Conservation (phyloP, 495 filamentous ascomycete genomes). For the Penicillium crystallinum region DNA sequence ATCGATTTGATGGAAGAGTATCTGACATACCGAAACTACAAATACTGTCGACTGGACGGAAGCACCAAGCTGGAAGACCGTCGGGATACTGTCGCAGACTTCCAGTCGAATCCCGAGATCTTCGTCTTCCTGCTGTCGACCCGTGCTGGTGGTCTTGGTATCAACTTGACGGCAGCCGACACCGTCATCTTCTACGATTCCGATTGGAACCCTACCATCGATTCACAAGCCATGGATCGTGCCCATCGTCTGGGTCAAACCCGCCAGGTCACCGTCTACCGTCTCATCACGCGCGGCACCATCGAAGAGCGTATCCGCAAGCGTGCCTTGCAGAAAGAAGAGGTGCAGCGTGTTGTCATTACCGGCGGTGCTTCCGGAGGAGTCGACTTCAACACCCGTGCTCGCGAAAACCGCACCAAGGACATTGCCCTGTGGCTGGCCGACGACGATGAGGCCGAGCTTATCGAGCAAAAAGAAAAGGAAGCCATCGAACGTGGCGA, state of each 20-base stretch:
- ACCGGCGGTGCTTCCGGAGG: constrained; percentile 76
- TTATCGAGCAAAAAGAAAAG: constrained; percentile 84
- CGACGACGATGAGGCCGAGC: constrained; percentile 87
- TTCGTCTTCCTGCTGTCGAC: constrained; percentile 96
- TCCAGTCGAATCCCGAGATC: constrained; percentile 86
- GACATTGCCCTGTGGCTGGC: constrained; percentile 97
- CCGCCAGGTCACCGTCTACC: constrained; percentile 92
- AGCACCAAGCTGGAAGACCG: constrained; percentile 98
- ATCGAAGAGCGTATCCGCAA: constrained; percentile 99
- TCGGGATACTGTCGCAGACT: constrained; percentile 93
- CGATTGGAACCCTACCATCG: constrained; percentile 99
- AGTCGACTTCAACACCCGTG: constrained; percentile 90
- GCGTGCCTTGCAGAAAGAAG: constrained; percentile 96
- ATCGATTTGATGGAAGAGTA: constrained; percentile 99
- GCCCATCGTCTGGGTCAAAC: constrained; percentile 97
- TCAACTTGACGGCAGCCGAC: constrained; percentile 87
- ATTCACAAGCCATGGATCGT: constrained; percentile 98
- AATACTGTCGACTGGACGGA: constrained; percentile 93
- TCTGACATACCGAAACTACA: constrained; percentile 96
- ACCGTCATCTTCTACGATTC: constrained; percentile 99
- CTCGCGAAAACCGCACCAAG: constrained; percentile 85
- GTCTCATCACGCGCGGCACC: constrained; percentile 92
- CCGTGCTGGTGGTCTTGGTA: constrained; percentile 93
- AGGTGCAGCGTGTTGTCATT: constrained; percentile 98
- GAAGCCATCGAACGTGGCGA: constrained; percentile 62